Evolutionary conservation across 352 stramenopile genomes (phyloP).

Genomic region (Peronospora belbahrii): DNA sequence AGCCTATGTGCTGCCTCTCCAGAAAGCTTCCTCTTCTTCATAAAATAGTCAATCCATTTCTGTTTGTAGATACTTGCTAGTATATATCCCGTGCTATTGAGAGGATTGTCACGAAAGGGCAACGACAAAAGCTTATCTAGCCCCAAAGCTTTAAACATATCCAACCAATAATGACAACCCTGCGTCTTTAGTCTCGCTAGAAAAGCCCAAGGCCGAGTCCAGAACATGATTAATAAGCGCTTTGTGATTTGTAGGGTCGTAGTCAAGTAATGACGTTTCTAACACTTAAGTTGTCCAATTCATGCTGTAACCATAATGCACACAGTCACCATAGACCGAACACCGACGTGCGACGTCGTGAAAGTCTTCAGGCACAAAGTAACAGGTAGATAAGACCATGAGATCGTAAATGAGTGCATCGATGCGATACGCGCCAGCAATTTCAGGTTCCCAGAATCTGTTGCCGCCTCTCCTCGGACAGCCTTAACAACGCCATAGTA

Average conservation of each 20-base stretch:
- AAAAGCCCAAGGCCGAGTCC: slow-evolving; percentile 8
- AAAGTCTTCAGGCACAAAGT: slow-evolving; percentile 19
- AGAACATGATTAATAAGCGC: slow-evolving; percentile 1
- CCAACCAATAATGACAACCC: background rate
- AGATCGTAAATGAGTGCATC: slow-evolving; percentile 18
- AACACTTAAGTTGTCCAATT: slow-evolving; percentile 18
- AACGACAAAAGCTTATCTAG: slow-evolving; percentile 19
- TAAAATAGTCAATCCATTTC: slow-evolving; percentile 20
- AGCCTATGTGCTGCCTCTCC: background rate
- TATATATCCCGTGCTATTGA: slow-evolving; percentile 12
- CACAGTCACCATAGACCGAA: slow-evolving; percentile 6
- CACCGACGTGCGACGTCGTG: slow-evolving; percentile 26
- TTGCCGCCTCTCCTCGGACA: background rate
- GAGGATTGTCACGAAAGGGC: slow-evolving; percentile 8
- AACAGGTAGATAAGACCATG: slow-evolving; percentile 19
- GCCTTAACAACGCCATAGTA: slow-evolving; percentile 20
- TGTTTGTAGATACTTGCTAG: too few relatives aligned
- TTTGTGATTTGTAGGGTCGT: background rate
- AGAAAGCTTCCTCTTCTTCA: slow-evolving; percentile 5
- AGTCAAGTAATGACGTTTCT: slow-evolving; percentile 16
- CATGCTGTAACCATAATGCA: slow-evolving; percentile 28
- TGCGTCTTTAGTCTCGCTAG: background rate
- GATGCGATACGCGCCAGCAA: slow-evolving; percentile 14
- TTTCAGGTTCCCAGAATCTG: slow-evolving; percentile 1
- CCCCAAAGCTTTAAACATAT: background rate